Evolutionary conservation across 345 rosid genomes (phyloP).

Genomic region (Kandelia obovata): DNA sequence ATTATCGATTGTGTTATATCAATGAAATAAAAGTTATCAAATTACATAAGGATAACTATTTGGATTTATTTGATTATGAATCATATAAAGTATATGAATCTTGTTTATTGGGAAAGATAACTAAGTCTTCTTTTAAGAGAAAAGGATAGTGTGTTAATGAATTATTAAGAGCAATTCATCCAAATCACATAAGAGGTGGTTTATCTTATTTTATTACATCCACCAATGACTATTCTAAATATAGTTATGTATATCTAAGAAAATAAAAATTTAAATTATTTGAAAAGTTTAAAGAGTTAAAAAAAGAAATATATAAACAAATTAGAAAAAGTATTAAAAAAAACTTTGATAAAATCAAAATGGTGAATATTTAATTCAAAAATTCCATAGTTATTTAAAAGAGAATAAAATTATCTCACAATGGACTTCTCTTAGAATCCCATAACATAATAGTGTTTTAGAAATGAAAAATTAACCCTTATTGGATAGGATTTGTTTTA

Average conservation of each 20-base stretch:
- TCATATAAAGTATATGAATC: background rate
- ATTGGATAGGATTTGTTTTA: background rate
- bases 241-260: background rate
- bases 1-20: background rate
- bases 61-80: background rate
- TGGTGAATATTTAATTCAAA: too few relatives aligned
- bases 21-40: background rate
- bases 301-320: too few relatives aligned
- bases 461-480: too few relatives aligned
- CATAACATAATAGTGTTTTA: background rate
- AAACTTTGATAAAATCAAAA: too few relatives aligned
- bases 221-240: background rate
- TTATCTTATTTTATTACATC: background rate
- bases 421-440: background rate
- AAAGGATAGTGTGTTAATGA: background rate
- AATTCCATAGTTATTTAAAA: background rate
- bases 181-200: background rate
- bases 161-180: background rate
- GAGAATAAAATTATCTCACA: background rate
- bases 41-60: background rate
- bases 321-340: too few relatives aligned
- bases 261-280: background rate
- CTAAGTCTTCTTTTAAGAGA: background rate
- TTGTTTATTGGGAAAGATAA: background rate
- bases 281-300: background rate